Base-by-base conservation (phyloP, 2,329 filamentous ascomycete species). In the Cladorrhinum sp. region DNA sequence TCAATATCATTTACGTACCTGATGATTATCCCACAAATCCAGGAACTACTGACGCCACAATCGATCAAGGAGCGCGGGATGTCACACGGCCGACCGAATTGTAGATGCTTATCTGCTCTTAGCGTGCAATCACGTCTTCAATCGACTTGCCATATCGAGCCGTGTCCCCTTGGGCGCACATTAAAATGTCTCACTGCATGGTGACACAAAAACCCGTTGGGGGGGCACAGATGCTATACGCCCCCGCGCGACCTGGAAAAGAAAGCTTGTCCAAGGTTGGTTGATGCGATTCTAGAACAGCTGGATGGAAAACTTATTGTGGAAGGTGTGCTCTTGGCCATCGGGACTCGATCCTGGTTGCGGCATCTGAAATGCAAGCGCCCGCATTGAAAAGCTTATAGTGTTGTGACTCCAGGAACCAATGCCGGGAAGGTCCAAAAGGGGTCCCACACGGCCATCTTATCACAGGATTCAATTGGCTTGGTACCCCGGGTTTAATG, bases 401-500 rank as follows among this genome's bases (percentile, higher is more conserved):
- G 41, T 22, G 41, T 20, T 12, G 6, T 13, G 8, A 12, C 32
- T 16, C 41, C 6, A 45, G 16, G 41, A 7, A 45, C 18, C n/a
- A 45, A 7, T 45, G 41, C 41, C 41, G 41, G 41, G 41, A 45
- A 45, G 41, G 41, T 45, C 41, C 3, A 22, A 45, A 45, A 18
- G n/a, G 18, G 3, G 41, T 22, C 41, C 41, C 41, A 45, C 41
- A 3, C 3, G 41, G 3, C n/a, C 41, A 45, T 20, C n/a, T 45
- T 45, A 45, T 45, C 41, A 22, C 41, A 7, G n/a, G 16, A 18
- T 22, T 12, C n/a, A 7, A 45, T 45, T 45, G 41, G 41, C 41
- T 45, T 45, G 41, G 41, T 45, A 45, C 49, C 49, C 49, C 49
- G 53, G 53, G 53, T 27, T 45, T 56, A 56, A 56, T 56, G 53